Percentiles rank a stretch among this genome's conserved stretches.
phyloP scores from a whole-genome alignment of 805 yeast genomes.

The Vanderwaltozyma verrucispora region DNA sequence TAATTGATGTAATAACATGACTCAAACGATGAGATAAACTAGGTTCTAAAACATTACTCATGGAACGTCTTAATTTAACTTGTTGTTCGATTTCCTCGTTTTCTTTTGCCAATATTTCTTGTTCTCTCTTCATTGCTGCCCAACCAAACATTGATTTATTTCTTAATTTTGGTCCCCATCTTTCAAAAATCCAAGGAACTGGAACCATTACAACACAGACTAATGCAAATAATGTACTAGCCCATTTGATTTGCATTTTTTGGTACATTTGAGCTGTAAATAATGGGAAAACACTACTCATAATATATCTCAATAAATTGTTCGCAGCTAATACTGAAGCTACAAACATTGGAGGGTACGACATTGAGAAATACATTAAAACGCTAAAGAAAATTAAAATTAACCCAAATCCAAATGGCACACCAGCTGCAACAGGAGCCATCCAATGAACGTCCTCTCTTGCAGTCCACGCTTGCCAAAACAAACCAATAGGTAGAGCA shows the following conservation, averaged over 20 bases:
- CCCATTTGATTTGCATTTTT: conserved; percentile 64
- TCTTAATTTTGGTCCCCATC: conserved; percentile 51
- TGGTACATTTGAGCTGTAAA: conserved; percentile 79
- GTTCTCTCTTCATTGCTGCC: conserved; percentile 38
- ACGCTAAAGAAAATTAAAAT: conserved; percentile 62
- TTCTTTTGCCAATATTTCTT: conserved; percentile 10
- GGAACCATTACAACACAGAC: conserved; percentile 62
- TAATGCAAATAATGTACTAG: conserved; percentile 54
- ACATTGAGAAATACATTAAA: conserved; percentile 55
- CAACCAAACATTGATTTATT: conserved; percentile 47
- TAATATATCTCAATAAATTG: conserved; percentile 61
- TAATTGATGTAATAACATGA: neutral
- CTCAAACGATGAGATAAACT: neutral
- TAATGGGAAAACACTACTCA: conserved; percentile 72
- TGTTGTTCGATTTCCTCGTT: conserved; percentile 29
- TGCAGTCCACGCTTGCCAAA: conserved; percentile 80
- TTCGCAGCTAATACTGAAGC: conserved; percentile 91
- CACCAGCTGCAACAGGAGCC: conserved; percentile 66
- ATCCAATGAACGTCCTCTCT: conserved; percentile 57
- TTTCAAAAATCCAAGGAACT: conserved; percentile 60
- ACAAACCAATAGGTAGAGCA: conserved; percentile 54
- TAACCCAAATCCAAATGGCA: conserved; percentile 68
- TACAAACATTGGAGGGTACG: conserved; percentile 64
- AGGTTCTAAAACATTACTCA: conserved; percentile 1
- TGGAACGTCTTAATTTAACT: neutral